These are phyloP conservation scores for Metschnikowia anglica DNA, from an alignment of 805 yeast species.

Conservation along the genomic window DNA sequence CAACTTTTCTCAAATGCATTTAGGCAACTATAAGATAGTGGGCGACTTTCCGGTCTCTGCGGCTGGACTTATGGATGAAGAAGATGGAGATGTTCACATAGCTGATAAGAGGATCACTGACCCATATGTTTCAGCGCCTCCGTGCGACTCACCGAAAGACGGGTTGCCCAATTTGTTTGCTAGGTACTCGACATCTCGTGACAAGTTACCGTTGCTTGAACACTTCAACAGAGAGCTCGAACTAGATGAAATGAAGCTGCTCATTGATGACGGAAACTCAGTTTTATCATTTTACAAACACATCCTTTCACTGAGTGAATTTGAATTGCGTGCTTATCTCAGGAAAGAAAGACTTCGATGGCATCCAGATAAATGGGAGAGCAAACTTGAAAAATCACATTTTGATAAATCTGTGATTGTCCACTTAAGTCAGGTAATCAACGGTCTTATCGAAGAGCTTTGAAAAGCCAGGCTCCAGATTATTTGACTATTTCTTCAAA, in stretches of 20 bases:
- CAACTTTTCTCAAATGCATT: constrained; percentile 8
- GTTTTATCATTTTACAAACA: constrained; percentile 29
- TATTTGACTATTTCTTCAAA: too few relatives aligned
- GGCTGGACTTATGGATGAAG: constrained; percentile 37
- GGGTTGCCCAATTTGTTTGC: constrained; percentile 4
- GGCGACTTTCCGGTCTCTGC: constrained; percentile 34
- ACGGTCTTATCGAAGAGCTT: constrained; percentile 17
- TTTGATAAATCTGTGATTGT: constrained; percentile 31
- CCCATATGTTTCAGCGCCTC: constrained; percentile 25
- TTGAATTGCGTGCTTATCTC: constrained; percentile 23
- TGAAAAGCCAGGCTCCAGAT: too few relatives aligned
- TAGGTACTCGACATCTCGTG: constrained; percentile 18
- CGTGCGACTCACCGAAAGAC: neutral
- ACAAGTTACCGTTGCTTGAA: constrained; percentile 17
- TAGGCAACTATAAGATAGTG: constrained; percentile 25
- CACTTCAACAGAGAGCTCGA: constrained; percentile 14
- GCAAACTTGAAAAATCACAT: constrained; percentile 23
- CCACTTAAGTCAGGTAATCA: constrained; percentile 32
- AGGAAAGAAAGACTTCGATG: constrained; percentile 58
- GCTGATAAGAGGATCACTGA: constrained; percentile 41
- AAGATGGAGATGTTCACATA: constrained; percentile 31
- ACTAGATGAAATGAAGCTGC: constrained; percentile 13
- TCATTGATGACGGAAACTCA: constrained; percentile 24
- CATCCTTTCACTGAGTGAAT: constrained; percentile 18
- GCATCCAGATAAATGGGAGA: constrained; percentile 69